These are phyloP conservation scores for Nyssa sinensis DNA, from an alignment of 148 eudicot genomes.

Conservation along the genomic window DNA sequence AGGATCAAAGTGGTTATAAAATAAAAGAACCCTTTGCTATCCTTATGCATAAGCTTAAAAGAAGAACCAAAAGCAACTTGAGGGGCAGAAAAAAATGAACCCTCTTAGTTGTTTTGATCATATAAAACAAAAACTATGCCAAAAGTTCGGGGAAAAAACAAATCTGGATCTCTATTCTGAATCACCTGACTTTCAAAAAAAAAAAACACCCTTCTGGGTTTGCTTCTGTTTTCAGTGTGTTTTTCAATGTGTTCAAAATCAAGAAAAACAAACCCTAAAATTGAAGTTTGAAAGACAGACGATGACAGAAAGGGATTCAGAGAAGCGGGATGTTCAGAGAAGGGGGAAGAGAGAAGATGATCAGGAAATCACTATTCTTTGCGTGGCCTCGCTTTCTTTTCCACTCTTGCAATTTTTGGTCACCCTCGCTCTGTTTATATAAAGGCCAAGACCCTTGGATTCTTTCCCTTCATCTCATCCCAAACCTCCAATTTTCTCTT, in stretches of 20 bases:
- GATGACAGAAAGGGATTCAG: slow-evolving; percentile 53
- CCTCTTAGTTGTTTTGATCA: slow-evolving; percentile 25
- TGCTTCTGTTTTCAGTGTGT: slow-evolving; percentile 2
- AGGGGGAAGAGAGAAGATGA: neutral
- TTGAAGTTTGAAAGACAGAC: slow-evolving; percentile 39
- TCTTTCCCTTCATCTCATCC: slow-evolving; percentile 26
- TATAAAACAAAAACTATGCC: neutral
- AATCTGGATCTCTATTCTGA: slow-evolving; percentile 47
- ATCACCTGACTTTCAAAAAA: slow-evolving; percentile 52
- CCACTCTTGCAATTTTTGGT: slow-evolving; percentile 22
- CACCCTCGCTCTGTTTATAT: neutral
- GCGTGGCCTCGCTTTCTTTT: slow-evolving; percentile 31
- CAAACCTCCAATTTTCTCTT: too few species aligned
- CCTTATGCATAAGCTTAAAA: neutral
- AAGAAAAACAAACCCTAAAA: slow-evolving; percentile 36
- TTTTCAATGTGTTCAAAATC: slow-evolving; percentile 1
- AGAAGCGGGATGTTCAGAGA: slow-evolving; percentile 37
- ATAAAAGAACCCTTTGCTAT: too few species aligned
- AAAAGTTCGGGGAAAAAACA: neutral
- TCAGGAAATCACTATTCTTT: slow-evolving; percentile 10
- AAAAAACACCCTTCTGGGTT: slow-evolving; percentile 24
- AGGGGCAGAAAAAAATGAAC: slow-evolving; percentile 38
- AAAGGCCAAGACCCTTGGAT: slow-evolving; percentile 16
- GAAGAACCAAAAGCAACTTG: slow-evolving; percentile 18
- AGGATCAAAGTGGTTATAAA: neutral